Conservation (phyloP, 345 rosid genomes). For the Syzygium jambos region DNA sequence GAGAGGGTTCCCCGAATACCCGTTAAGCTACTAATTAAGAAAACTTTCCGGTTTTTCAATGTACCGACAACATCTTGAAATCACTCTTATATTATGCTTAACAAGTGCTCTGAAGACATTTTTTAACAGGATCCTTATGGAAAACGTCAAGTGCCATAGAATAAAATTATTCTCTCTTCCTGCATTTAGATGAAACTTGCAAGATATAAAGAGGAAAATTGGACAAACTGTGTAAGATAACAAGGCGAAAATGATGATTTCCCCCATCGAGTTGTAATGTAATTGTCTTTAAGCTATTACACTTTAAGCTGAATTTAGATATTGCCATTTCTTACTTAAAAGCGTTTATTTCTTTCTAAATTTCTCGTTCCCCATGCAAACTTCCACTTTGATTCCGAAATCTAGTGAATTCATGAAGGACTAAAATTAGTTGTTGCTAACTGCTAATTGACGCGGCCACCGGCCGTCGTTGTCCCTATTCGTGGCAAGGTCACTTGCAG, state of each 20-base stretch:
- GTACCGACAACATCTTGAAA: no score
- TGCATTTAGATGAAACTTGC: background rate
- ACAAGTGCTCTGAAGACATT: background rate
- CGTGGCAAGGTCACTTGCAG: no score
- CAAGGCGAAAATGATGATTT: background rate
- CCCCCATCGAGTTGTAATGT: background rate
- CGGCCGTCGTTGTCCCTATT: no score
- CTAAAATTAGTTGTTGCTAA: no score
- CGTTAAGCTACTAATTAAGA: background rate
- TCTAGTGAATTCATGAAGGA: no score
- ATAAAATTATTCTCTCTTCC: background rate
- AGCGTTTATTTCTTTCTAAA: no score
- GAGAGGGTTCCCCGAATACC: background rate
- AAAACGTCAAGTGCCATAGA: rapidly evolving
- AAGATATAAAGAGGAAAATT: background rate
- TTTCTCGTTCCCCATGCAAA: no score
- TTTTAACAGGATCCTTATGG: rapidly evolving
- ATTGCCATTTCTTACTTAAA: no score
- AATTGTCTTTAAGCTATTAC: no score
- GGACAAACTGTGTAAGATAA: background rate
- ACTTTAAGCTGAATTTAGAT: no score
- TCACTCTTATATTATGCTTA: background rate
- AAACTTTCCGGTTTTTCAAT: background rate
- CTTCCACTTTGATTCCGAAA: no score
- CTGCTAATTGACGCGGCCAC: no score